A percentile compares a stretch with the other conserved stretches of the same genome.
phyloP scores from a whole-genome alignment of 2,329 filamentous ascomycete species.

The Talaromyces sp. region DNA sequence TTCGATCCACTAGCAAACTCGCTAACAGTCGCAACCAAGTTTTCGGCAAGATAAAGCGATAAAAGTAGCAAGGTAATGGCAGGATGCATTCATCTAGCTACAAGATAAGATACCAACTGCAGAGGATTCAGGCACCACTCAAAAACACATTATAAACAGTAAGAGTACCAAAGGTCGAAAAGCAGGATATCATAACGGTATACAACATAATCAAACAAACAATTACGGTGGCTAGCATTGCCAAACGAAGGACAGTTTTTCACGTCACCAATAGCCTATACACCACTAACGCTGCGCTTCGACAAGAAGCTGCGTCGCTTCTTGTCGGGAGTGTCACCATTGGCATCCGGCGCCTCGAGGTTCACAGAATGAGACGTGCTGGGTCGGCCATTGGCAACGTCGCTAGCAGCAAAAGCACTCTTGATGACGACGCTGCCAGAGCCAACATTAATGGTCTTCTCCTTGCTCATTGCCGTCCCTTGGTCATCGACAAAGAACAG shows the following conservation, averaged over 20 bases:
- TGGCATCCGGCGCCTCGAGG: constrained; percentile 25
- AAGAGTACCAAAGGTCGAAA: neutral
- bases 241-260: neutral
- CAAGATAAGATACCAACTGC: neutral
- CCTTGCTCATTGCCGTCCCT: constrained; percentile 57
- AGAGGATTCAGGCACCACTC: neutral
- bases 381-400: constrained; percentile 35
- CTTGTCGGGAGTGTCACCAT: constrained; percentile 40
- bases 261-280: constrained; percentile 18
- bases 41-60: neutral
- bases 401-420: constrained; percentile 64
- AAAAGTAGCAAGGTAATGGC: no score
- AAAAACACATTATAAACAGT: neutral
- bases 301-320: constrained; percentile 47
- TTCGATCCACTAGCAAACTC: neutral
- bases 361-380: constrained; percentile 35
- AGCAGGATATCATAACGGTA: constrained; percentile 20
- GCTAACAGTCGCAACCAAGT: neutral
- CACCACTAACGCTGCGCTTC: constrained; percentile 40
- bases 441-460: constrained; percentile 73
- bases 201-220: constrained; percentile 4
- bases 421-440: constrained; percentile 67
- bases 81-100: neutral
- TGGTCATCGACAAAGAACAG: constrained; percentile 90
- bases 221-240: neutral